phyloP scores from a whole-genome alignment of 257 asterid species.

The Scutellaria barbata region DNA sequence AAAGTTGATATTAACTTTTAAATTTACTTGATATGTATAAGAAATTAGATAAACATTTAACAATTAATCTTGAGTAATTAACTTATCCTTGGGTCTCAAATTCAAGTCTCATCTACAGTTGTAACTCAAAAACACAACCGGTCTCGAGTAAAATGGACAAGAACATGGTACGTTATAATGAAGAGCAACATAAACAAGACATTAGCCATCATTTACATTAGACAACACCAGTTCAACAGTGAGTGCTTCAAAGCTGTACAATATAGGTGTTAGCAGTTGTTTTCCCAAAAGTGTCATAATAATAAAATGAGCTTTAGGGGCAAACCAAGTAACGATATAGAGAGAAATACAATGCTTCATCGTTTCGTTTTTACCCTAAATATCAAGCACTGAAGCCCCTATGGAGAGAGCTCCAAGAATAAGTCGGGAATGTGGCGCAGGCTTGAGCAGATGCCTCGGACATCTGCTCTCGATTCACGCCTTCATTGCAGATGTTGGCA shows the following conservation, averaged over 20 bases:
- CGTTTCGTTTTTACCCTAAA: background rate
- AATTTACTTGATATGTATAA: too few species aligned
- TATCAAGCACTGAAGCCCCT: constrained; percentile 85
- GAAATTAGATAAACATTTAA: too few species aligned
- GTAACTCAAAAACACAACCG: too few species aligned
- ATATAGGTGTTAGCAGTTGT: constrained; percentile 6
- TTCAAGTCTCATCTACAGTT: too few species aligned
- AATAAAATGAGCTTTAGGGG: background rate
- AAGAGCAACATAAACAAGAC: constrained; percentile 19
- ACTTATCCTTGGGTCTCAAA: too few species aligned
- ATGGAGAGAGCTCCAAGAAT: constrained; percentile 78
- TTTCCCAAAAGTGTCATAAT: background rate
- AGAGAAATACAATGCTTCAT: background rate
- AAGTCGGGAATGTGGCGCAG: constrained; percentile 65
- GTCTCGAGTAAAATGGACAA: too few species aligned
- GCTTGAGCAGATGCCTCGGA: constrained; percentile 83
- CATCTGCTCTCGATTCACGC: constrained; percentile 72
- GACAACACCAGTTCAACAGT: background rate
- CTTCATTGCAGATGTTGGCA: constrained; percentile 88
- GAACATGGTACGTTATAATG: background rate
- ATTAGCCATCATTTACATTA: constrained; percentile 20
- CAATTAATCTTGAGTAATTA: too few species aligned
- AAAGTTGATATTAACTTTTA: too few species aligned
- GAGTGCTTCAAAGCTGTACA: constrained; percentile 35
- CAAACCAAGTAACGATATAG: background rate